These are phyloP conservation scores for Penicillium coprophilum DNA, from an alignment of 495 filamentous ascomycete genomes.

Conservation along the genomic window DNA sequence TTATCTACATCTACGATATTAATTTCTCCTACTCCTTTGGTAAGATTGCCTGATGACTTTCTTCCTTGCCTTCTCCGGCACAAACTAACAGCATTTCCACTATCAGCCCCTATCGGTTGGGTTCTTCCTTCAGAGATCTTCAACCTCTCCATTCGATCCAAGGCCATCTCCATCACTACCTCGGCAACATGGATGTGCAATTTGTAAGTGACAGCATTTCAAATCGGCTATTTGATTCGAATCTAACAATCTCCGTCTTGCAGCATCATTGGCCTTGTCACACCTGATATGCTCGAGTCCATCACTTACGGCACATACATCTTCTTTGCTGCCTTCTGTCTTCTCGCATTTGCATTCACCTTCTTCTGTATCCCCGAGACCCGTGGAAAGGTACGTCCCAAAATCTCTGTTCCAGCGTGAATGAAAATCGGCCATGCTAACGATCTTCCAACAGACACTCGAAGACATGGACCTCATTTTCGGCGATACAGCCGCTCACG, in stretches of 20 bases:
- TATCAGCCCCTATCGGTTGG: constrained; percentile 42
- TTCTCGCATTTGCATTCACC: constrained; percentile 59
- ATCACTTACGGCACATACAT: constrained; percentile 79
- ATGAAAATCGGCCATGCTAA: background rate
- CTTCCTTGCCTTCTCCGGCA: background rate
- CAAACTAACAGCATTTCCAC: constrained; percentile 7
- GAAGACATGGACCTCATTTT: constrained; percentile 73
- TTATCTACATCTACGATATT: constrained; percentile 81
- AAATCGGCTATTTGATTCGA: background rate
- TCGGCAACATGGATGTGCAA: constrained; percentile 47
- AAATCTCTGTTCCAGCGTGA: background rate
- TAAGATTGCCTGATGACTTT: constrained; percentile 14
- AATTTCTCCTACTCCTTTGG: constrained; percentile 66
- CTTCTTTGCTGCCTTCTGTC: constrained; percentile 71
- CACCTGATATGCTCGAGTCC: constrained; percentile 67
- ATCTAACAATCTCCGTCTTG: constrained; percentile 4
- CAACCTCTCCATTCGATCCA: constrained; percentile 40
- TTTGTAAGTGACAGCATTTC: constrained; percentile 29
- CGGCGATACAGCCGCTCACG: constrained; percentile 66
- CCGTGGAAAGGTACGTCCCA: constrained; percentile 39
- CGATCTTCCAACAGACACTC: constrained; percentile 31
- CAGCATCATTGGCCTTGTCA: constrained; percentile 70
- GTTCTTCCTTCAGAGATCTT: constrained; percentile 45
- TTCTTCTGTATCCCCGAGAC: constrained; percentile 66
- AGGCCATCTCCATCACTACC: constrained; percentile 41